Conservation (phyloP, 352 stramenopile species). For the Lagenidium giganteum region DNA sequence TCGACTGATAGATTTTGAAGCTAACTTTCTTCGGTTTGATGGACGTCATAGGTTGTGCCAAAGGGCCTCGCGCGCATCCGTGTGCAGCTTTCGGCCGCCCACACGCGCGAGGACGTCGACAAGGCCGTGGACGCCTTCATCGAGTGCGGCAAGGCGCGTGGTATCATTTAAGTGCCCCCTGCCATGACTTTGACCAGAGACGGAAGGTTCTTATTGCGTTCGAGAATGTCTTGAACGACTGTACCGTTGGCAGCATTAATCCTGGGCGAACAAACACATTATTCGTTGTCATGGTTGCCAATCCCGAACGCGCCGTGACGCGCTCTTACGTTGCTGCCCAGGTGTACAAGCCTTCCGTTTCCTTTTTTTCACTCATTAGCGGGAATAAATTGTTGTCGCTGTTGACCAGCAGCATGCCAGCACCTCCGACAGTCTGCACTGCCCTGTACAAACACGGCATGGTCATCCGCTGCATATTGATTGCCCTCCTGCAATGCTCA, state of each 20-base stretch:
- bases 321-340: conserved; percentile 49
- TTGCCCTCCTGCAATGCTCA: not conserved
- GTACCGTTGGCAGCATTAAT: too few species aligned
- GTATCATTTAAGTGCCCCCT: conserved; percentile 40
- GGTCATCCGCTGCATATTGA: not conserved
- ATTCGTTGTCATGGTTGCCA: conserved; percentile 3
- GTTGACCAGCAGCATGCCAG: conserved; percentile 63
- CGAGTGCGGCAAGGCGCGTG: conserved; percentile 67
- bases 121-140: conserved; percentile 87
- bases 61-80: conserved; percentile 86
- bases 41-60: conserved; percentile 87
- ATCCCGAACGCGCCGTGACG: not conserved
- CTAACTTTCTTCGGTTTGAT: too few species aligned
- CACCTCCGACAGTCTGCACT: conserved; percentile 39
- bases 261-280: conserved; percentile 2
- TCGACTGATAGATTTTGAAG: too few species aligned
- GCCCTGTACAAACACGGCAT: conserved; percentile 16
- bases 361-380: conserved; percentile 57
- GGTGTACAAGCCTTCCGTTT: conserved; percentile 39
- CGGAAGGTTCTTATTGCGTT: conserved; percentile 30
- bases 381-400: conserved; percentile 51
- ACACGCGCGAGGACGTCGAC: conserved; percentile 87
- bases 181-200: conserved; percentile 38
- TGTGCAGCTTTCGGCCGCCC: conserved; percentile 85
- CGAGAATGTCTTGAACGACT: conserved; percentile 25